A percentile compares a stretch with the other conserved stretches of the same genome.
These are phyloP conservation scores for Pythium graminicola DNA, from an alignment of 352 stramenopile genomes.

Conservation along the genomic window DNA sequence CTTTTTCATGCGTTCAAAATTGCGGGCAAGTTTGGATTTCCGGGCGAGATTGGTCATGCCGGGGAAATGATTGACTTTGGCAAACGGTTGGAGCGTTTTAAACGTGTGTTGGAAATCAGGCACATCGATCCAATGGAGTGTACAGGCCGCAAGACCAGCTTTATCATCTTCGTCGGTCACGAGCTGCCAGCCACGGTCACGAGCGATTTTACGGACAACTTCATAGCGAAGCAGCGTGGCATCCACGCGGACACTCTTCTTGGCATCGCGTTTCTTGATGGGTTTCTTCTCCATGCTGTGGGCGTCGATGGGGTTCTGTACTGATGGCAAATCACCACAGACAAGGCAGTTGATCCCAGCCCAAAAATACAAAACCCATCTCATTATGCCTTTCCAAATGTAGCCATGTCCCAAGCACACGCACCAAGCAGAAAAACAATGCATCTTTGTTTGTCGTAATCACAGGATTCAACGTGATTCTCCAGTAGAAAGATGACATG, in stretches of 20 bases:
- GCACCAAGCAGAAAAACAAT: slow-evolving; percentile 6
- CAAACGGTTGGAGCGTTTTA: slow-evolving; percentile 85
- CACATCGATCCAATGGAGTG: slow-evolving; percentile 95
- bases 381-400: not conserved
- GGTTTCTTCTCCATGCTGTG: slow-evolving; percentile 32
- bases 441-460: not conserved
- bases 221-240: slow-evolving; percentile 74
- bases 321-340: too few species aligned
- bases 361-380: slow-evolving; percentile 15
- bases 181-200: slow-evolving; percentile 67
- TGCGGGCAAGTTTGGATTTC: slow-evolving; percentile 93
- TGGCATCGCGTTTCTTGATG: slow-evolving; percentile 18
- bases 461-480: too few species aligned
- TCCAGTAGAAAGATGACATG: too few species aligned
- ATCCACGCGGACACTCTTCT: slow-evolving; percentile 62
- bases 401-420: slow-evolving; percentile 8
- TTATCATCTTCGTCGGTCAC: slow-evolving; percentile 73
- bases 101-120: slow-evolving; percentile 89
- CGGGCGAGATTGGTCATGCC: slow-evolving; percentile 93
- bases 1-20: slow-evolving; percentile 94
- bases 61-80: slow-evolving; percentile 95
- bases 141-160: slow-evolving; percentile 59
- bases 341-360: too few species aligned
- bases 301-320: not conserved
- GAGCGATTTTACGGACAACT: slow-evolving; percentile 71